phyloP scores from a whole-genome alignment of 2,329 filamentous ascomycete species.

The Talaromyces islandicus region DNA sequence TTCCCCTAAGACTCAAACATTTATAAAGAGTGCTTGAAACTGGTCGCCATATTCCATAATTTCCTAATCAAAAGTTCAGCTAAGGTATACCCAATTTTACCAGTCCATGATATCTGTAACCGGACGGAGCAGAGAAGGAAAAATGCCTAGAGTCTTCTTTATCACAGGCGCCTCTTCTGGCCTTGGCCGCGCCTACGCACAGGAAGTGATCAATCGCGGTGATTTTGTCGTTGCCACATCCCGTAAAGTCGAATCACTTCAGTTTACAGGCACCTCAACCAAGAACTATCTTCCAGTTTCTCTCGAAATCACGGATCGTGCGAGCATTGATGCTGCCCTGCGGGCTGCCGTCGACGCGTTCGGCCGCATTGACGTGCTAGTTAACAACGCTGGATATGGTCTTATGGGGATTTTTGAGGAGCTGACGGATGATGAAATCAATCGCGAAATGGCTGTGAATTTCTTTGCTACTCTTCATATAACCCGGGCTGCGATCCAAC shows the following conservation, averaged over 20 bases:
- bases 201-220: background rate
- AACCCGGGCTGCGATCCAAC: background rate
- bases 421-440: background rate
- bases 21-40: background rate
- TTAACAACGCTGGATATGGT: conserved; percentile 1
- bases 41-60: background rate
- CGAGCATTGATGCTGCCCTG: background rate
- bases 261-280: background rate
- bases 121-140: background rate
- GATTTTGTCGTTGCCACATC: background rate
- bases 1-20: background rate
- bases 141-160: background rate
- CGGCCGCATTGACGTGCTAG: conserved; percentile 1
- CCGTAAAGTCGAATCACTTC: background rate
- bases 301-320: background rate
- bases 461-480: background rate
- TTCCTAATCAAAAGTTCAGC: background rate
- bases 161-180: background rate
- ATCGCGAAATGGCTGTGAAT: background rate
- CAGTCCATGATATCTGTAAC: background rate
- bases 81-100: too few relatives aligned
- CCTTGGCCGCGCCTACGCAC: background rate
- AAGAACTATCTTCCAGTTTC: background rate
- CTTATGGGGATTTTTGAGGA: background rate
- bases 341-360: background rate